A percentile compares a stretch with the other conserved stretches of the same genome.
Evolutionary conservation across 1,284 basidiomycete genomes (phyloP).

Genomic region (Pisolithus thermaeus): DNA sequence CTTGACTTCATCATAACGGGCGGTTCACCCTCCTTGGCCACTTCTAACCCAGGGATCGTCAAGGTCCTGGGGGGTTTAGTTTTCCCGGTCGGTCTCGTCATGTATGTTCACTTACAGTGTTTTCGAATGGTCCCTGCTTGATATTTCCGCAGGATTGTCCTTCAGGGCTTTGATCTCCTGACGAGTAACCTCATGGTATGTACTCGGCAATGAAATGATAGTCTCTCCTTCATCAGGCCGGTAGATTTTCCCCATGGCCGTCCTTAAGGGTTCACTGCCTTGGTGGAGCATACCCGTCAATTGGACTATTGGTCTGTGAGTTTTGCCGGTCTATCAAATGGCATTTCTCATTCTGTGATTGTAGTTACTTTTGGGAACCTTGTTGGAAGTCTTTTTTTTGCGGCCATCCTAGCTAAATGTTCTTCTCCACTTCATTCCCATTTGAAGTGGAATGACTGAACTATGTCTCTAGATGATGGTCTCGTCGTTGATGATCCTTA

Average conservation of each 20-base stretch:
- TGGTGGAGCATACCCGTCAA: conserved; percentile 65
- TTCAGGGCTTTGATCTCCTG: conserved; percentile 64
- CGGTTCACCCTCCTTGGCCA: conserved; percentile 47
- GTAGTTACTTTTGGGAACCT: conserved; percentile 70
- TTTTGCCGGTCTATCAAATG: neutral
- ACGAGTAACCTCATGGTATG: conserved; percentile 74
- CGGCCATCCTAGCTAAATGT: conserved; percentile 62
- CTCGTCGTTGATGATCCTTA: conserved; percentile 57
- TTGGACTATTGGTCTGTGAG: conserved; percentile 55
- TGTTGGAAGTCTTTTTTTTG: conserved; percentile 66
- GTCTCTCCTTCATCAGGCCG: neutral
- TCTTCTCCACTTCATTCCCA: conserved; percentile 15
- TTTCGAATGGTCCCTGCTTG: neutral
- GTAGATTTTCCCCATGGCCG: conserved; percentile 65
- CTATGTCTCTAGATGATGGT: conserved; percentile 41
- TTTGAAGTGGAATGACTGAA: conserved; percentile 1
- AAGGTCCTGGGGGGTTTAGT: conserved; percentile 62
- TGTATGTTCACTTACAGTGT: conserved; percentile 34
- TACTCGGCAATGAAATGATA: neutral
- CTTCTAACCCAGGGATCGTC: conserved; percentile 58
- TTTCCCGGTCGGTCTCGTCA: conserved; percentile 71
- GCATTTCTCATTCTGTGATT: neutral
- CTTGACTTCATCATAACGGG: conserved; percentile 55
- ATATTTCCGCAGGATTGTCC: conserved; percentile 49
- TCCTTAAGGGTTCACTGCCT: conserved; percentile 53